phyloP scores from a whole-genome alignment of 306 rosid species.

The Alnus glutinosa region DNA sequence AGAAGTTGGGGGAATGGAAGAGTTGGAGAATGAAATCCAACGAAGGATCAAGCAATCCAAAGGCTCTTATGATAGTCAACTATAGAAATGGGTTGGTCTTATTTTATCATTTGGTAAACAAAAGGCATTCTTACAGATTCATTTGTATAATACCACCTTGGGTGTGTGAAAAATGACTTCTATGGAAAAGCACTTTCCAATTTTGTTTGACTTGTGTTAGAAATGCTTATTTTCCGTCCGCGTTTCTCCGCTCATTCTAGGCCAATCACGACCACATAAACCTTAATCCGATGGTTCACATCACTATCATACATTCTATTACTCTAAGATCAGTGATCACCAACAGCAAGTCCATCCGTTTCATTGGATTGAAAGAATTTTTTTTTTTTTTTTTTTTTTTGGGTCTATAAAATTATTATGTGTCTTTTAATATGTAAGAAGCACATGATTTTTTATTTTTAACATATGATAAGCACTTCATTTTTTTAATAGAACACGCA shows the following conservation, averaged over 20 bases:
- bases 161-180: neutral
- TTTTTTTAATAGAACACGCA: no score
- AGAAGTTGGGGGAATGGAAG: conserved; percentile 80
- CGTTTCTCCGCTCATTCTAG: neutral
- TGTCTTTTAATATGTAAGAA: no score
- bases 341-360: no score
- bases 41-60: conserved; percentile 7
- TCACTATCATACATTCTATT: no score
- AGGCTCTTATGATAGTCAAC: neutral
- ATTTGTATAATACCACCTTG: neutral
- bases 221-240: neutral
- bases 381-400: no score
- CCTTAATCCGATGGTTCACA: no score
- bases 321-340: no score
- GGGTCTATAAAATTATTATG: no score
- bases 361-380: no score
- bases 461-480: no score
- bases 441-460: no score
- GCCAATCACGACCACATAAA: no score
- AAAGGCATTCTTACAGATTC: neutral
- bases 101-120: neutral
- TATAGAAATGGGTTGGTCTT: neutral
- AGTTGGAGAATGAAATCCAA: conserved; percentile 74
- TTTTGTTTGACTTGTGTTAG: neutral
- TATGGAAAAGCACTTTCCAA: neutral